phyloP scores from a whole-genome alignment of 192 early-diverging fungal species.

The Backusella westeae region DNA sequence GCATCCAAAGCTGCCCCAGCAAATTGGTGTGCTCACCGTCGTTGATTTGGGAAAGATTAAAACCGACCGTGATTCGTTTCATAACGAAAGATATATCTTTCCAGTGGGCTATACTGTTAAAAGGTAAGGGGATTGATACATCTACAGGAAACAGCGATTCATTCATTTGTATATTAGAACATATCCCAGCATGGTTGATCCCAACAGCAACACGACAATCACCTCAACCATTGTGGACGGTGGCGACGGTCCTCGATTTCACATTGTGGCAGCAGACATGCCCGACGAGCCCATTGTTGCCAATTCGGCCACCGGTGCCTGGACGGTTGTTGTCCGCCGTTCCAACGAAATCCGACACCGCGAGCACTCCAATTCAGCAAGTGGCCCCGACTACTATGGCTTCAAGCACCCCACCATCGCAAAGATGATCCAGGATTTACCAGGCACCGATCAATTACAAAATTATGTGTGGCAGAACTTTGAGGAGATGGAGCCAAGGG shows the following conservation, averaged over 20 bases:
- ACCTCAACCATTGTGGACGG: constrained; percentile 71
- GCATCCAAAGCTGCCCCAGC: constrained; percentile 70
- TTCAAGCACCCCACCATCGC: constrained; percentile 84
- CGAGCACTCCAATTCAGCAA: constrained; percentile 78
- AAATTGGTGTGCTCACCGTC: constrained; percentile 78
- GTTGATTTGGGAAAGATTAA: constrained; percentile 70
- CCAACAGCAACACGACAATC: constrained; percentile 51
- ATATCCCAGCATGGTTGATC: constrained; percentile 74
- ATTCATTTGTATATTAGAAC: constrained; percentile 22
- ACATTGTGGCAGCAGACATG: constrained; percentile 81
- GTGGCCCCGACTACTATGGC: constrained; percentile 91
- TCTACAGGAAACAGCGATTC: not conserved
- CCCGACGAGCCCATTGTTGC: constrained; percentile 69
- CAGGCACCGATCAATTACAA: constrained; percentile 65
- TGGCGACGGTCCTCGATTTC: constrained; percentile 71
- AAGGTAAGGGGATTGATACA: constrained; percentile 14
- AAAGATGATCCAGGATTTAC: constrained; percentile 87
- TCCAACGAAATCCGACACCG: constrained; percentile 78
- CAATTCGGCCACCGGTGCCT: constrained; percentile 85
- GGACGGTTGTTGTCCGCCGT: constrained; percentile 75
- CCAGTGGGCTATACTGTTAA: constrained; percentile 82
- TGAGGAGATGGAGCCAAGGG: constrained; percentile 59
- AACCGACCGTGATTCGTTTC: constrained; percentile 73
- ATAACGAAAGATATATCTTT: constrained; percentile 90
- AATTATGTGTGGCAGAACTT: constrained; percentile 71